Conservation (phyloP, 2,329 filamentous ascomycete species). For the Karstenula rhodostoma region DNA sequence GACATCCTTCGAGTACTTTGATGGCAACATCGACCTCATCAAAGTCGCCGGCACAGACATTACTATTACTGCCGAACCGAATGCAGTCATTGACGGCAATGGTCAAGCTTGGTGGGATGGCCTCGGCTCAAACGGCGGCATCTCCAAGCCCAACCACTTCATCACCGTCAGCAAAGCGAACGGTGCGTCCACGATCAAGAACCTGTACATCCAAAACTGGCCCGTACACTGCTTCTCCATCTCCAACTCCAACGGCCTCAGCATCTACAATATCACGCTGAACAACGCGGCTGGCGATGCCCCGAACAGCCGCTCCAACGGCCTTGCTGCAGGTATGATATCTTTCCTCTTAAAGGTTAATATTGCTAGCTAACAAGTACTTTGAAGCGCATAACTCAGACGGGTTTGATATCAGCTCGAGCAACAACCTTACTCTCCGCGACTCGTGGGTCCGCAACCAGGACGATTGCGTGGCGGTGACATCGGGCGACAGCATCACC, state of each 20-base stretch:
- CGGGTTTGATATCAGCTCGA: constrained; percentile 61
- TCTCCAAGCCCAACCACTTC: constrained; percentile 34
- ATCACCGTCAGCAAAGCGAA: constrained; percentile 50
- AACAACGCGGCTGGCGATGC: constrained; percentile 64
- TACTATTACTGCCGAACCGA: constrained; percentile 52
- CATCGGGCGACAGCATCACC: constrained; percentile 55
- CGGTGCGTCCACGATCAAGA: constrained; percentile 48
- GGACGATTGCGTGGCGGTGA: constrained; percentile 66
- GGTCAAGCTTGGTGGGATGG: constrained; percentile 36
- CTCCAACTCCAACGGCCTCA: constrained; percentile 52
- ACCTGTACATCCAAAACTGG: constrained; percentile 61
- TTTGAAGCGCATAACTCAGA: constrained; percentile 62
- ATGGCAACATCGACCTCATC: constrained; percentile 47
- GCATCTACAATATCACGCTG: constrained; percentile 60
- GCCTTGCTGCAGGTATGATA: constrained; percentile 30
- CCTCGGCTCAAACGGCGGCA: constrained; percentile 57
- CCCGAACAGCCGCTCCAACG: constrained; percentile 35
- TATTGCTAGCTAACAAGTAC: too few species aligned
- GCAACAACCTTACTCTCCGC: constrained; percentile 49
- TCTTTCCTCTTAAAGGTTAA: too few species aligned
- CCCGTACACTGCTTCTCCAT: constrained; percentile 61
- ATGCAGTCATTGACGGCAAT: constrained; percentile 35
- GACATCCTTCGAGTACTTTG: constrained; percentile 50
- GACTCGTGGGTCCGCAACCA: constrained; percentile 62
- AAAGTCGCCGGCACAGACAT: constrained; percentile 49